Conservation (phyloP, 345 rosid genomes). For the Gossypioides kirkii region DNA sequence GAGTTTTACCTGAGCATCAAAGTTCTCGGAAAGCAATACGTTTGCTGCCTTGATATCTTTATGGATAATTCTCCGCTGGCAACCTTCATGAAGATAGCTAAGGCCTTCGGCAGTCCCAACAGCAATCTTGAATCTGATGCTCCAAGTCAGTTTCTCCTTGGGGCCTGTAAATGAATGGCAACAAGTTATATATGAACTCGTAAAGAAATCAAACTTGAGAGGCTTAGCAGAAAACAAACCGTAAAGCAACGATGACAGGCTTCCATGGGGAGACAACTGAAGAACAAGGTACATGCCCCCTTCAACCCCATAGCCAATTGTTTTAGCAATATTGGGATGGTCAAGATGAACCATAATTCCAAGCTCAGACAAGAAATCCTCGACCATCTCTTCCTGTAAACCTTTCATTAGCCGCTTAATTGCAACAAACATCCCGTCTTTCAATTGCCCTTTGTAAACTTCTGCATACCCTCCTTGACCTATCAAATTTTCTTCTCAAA, state of each 20-base stretch:
- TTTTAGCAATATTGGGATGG: slow-evolving; percentile 87
- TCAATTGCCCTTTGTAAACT: slow-evolving; percentile 72
- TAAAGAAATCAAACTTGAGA: slow-evolving; percentile 3
- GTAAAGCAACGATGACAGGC: slow-evolving; percentile 76
- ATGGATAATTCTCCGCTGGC: slow-evolving; percentile 90
- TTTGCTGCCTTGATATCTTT: slow-evolving; percentile 93
- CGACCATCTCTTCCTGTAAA: slow-evolving; percentile 73
- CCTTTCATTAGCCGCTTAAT: slow-evolving; percentile 75
- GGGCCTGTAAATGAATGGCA: slow-evolving; percentile 33
- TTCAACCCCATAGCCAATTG: slow-evolving; percentile 86
- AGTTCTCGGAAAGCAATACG: slow-evolving; percentile 76
- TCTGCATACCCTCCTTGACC: slow-evolving; percentile 93
- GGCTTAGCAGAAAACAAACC: slow-evolving; percentile 33
- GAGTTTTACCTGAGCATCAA: slow-evolving; percentile 64
- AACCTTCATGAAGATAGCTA: slow-evolving; percentile 76
- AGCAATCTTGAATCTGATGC: slow-evolving; percentile 62
- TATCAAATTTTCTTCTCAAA: slow-evolving; percentile 59
- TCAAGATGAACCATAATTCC: slow-evolving; percentile 90
- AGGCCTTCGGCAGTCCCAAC: slow-evolving; percentile 81
- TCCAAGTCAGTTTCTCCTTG: slow-evolving; percentile 60
- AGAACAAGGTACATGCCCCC: slow-evolving; percentile 96
- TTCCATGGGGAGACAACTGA: slow-evolving; percentile 78
- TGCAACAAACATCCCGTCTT: slow-evolving; percentile 58
- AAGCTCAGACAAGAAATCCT: slow-evolving; percentile 78
- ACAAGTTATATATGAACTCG: slow-evolving; percentile 1